Evolutionary conservation across 768 basidiomycete genomes (phyloP).

Genomic region (Tubosaeta sp.): DNA sequence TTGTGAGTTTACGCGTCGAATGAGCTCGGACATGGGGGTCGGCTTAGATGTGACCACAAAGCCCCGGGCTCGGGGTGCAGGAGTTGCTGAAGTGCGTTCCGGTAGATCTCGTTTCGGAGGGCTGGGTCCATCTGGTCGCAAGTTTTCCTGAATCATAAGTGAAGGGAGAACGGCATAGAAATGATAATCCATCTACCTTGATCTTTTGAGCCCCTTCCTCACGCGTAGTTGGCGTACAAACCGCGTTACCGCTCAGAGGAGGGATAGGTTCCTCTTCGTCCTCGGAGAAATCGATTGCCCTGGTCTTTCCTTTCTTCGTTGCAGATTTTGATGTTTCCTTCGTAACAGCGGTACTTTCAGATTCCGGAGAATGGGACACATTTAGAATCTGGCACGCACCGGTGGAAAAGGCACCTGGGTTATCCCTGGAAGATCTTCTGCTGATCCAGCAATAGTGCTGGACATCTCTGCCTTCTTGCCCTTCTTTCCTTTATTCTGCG

Average conservation of each 20-base stretch:
- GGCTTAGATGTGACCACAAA: constrained; percentile 51
- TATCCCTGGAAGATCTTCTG: constrained; percentile 2
- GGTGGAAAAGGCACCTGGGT: background rate
- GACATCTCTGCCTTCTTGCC: constrained; percentile 24
- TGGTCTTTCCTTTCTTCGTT: constrained; percentile 30
- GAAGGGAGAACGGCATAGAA: background rate
- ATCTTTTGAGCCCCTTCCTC: constrained; percentile 7
- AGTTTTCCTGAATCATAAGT: constrained; percentile 10
- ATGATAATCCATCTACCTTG: constrained; percentile 11
- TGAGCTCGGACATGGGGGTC: constrained; percentile 72
- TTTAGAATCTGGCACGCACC: constrained; percentile 2
- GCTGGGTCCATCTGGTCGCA: constrained; percentile 1
- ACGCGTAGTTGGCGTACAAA: background rate
- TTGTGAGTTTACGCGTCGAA: constrained; percentile 63
- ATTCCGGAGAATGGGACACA: background rate
- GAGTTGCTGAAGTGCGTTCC: constrained; percentile 7
- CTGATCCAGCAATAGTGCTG: constrained; percentile 7
- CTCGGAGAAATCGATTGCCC: constrained; percentile 20
- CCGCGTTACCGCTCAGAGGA: background rate
- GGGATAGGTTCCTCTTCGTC: constrained; percentile 20
- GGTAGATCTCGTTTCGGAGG: constrained; percentile 1
- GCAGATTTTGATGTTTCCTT: constrained; percentile 14
- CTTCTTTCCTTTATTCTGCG: constrained; percentile 21
- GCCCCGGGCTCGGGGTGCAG: constrained; percentile 13
- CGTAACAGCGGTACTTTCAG: constrained; percentile 5